Evolutionary conservation across 371 early-diverging fungal species (phyloP), one percentile per base, ranked within the genome.

Genomic region (Mycotypha africana): DNA sequence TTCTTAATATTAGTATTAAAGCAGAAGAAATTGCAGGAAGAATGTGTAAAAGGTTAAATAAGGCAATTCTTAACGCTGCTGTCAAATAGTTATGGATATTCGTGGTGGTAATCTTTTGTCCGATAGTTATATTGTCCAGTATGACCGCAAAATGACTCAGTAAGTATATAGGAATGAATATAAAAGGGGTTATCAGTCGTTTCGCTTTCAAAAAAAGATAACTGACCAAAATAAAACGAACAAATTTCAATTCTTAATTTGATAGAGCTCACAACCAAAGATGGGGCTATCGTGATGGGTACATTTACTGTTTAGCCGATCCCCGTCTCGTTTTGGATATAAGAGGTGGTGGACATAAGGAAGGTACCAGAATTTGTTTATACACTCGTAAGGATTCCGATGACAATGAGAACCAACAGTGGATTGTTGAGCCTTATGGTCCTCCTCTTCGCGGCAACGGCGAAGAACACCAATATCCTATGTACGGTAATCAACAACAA

Each of bases 261-360:
- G 39, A 45, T 19, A 53, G 69, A 51, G 69, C 73, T 20, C 69
- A 73, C 24, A 73, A 73, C 39, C 73, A 73, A 52, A 45, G 67
- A 42, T 73, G 60, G 47, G 56, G 59, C 37, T 66, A 60, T 24
- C 54, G 69, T 32, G 73, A 73, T 43, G 73, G 73, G 1, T 73
- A 46, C 32, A 58, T 73, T 23, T 61, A 58, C 16, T 46, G 60
- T 3, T 50, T 57, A 12, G 64, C 73, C 20, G 60, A 64, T 36
- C 73, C 73, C 47, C 58, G 64, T 23, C 57, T 73, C 25, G 73
- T 73, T 4, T 47, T 73, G 30, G 67, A 66, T 44, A 62, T 66
- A 28, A 51, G 65, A 69, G 67, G 65, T 30, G 67, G 63, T 33
- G 39, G 45, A 21, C 52, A 35, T 12, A 64, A 58, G 23, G 62